phyloP scores from a whole-genome alignment of 306 rosid genomes.

The Ceratonia siliqua region DNA sequence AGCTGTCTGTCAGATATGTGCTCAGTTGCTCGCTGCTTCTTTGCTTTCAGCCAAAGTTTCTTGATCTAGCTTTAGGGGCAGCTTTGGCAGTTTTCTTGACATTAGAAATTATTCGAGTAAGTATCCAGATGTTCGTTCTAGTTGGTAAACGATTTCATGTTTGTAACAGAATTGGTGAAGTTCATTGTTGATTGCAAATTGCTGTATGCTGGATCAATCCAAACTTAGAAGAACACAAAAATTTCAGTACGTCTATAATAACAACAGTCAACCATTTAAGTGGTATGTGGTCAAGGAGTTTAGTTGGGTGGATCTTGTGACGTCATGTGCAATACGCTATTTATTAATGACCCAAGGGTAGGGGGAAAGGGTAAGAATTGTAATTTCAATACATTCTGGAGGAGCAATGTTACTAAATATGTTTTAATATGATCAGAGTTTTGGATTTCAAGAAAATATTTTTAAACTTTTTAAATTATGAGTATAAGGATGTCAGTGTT shows the following conservation, averaged over 20 bases:
- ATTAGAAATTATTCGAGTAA: conserved; percentile 88
- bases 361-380: neutral
- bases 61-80: conserved; percentile 87
- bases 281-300: conserved; percentile 14
- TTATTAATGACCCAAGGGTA: conserved; percentile 15
- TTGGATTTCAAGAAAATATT: conserved; percentile 10
- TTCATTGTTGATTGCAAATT: conserved; percentile 3
- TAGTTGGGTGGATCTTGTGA: conserved; percentile 25
- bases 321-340: neutral
- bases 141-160: conserved; percentile 21
- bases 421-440: neutral
- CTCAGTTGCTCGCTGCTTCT: conserved; percentile 42
- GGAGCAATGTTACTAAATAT: neutral
- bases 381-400: conserved; percentile 14
- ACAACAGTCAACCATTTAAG: neutral
- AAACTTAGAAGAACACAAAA: neutral
- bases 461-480: conserved; percentile 3
- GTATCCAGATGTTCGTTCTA: conserved; percentile 38
- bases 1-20: conserved; percentile 6
- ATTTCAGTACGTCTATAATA: conserved; percentile 19
- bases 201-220: neutral
- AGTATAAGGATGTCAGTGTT: neutral
- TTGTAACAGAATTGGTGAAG: conserved; percentile 6
- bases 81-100: conserved; percentile 86
- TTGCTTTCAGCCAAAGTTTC: conserved; percentile 87